Evolutionary conservation across 345 rosid species (phyloP).

Genomic region (Turritis glabra): DNA sequence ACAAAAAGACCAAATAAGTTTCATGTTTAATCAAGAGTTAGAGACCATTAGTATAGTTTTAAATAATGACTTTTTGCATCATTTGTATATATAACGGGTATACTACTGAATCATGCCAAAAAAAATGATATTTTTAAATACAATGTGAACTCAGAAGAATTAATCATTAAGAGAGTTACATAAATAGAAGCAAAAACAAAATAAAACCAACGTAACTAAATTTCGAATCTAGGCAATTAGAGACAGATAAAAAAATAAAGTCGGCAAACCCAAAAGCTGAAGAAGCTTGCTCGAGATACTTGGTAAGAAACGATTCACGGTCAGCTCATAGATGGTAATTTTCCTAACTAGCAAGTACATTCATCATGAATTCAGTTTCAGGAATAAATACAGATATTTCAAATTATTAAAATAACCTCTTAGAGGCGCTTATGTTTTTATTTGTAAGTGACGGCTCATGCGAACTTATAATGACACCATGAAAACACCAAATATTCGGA

Average conservation of each 20-base stretch:
- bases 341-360: not conserved
- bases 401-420: not conserved
- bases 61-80: too few relatives aligned
- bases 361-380: not conserved
- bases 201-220: not conserved
- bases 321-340: not conserved
- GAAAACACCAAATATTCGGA: slow-evolving; percentile 8
- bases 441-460: slow-evolving; percentile 25
- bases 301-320: not conserved
- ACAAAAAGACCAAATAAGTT: not conserved
- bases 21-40: not conserved
- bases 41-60: not conserved
- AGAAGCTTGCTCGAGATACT: not conserved
- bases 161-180: not conserved
- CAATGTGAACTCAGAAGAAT: not conserved
- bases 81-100: not conserved
- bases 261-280: not conserved
- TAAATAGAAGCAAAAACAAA: not conserved
- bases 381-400: not conserved
- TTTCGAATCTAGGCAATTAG: not conserved
- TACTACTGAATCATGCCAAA: not conserved
- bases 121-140: not conserved
- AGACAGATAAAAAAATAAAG: not conserved
- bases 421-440: not conserved
- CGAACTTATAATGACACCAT: slow-evolving; percentile 4